These are phyloP conservation scores for Starmerella etchellsii DNA, from an alignment of 805 yeast genomes.

Conservation along the genomic window DNA sequence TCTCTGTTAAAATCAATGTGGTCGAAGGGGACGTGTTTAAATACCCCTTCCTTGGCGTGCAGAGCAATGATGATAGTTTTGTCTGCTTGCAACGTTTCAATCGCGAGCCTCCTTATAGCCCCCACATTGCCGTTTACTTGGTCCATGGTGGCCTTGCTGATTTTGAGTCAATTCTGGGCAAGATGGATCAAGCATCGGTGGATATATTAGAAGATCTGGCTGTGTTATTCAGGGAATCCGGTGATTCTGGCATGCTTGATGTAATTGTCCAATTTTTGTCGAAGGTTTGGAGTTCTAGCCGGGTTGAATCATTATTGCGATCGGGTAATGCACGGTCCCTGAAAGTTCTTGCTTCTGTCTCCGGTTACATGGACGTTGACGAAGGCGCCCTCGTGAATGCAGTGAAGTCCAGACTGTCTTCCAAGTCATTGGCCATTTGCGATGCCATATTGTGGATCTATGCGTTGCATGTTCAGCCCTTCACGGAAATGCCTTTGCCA, in stretches of 20 bases:
- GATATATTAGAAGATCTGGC: slow-evolving; percentile 12
- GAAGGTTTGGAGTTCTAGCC: slow-evolving; percentile 5
- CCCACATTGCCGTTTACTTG: neutral
- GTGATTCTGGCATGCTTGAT: neutral
- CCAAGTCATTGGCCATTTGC: neutral
- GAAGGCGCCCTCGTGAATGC: neutral
- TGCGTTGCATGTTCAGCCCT: neutral
- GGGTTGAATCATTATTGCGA: slow-evolving; percentile 7
- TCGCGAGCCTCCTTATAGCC: neutral
- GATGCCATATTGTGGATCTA: slow-evolving; percentile 14
- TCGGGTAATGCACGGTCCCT: slow-evolving; percentile 9
- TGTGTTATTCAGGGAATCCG: neutral
- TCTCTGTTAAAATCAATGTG: neutral
- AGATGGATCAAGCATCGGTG: neutral
- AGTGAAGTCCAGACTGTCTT: neutral
- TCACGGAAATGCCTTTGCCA: slow-evolving; percentile 3
- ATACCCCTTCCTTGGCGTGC: neutral
- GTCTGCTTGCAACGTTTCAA: neutral
- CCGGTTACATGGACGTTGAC: slow-evolving; percentile 1
- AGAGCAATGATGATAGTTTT: neutral
- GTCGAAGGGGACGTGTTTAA: neutral
- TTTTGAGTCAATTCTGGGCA: slow-evolving; percentile 1
- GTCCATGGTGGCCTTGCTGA: neutral
- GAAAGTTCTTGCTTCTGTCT: slow-evolving; percentile 8
- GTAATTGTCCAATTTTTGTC: slow-evolving; percentile 5